phyloP scores from a whole-genome alignment of 139 green algal species.

The Chlorella sorokiniana region DNA sequence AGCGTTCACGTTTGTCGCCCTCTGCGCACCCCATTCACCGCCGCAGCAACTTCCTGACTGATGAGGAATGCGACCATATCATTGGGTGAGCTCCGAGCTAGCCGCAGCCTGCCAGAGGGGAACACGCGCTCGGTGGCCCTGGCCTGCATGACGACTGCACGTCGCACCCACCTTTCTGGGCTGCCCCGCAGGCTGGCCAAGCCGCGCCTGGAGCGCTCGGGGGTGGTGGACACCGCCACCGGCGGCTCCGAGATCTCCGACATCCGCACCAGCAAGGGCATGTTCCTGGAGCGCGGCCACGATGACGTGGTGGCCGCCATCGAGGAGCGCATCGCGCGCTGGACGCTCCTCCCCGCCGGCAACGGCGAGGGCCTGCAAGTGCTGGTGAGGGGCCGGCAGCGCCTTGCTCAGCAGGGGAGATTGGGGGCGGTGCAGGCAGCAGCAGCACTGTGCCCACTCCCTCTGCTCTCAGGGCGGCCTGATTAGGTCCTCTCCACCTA shows the following conservation, averaged over 20 bases:
- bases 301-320: conserved; percentile 39
- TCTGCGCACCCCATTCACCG: too few relatives aligned
- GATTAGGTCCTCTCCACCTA: too few relatives aligned
- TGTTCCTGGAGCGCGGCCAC: conserved; percentile 30
- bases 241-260: conserved; percentile 40
- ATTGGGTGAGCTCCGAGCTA: too few relatives aligned
- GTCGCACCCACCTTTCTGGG: background rate
- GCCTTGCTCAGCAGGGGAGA: too few relatives aligned
- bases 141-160: too few relatives aligned
- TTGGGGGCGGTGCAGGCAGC: too few relatives aligned
- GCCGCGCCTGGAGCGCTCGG: conserved; percentile 30
- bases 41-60: conserved; percentile 8
- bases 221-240: conserved; percentile 49
- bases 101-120: too few relatives aligned
- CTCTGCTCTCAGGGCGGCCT: too few relatives aligned
- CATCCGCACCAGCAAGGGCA: conserved; percentile 46
- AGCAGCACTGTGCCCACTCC: too few relatives aligned
- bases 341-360: conserved; percentile 48
- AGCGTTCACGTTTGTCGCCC: too few relatives aligned
- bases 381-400: conserved; percentile 4
- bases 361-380: conserved; percentile 62
- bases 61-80: conserved; percentile 18
- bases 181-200: background rate
- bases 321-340: conserved; percentile 54
- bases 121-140: too few relatives aligned